Base-by-base conservation (phyloP, 768 basidiomycete species). In the Termitomyces sp. region DNA sequence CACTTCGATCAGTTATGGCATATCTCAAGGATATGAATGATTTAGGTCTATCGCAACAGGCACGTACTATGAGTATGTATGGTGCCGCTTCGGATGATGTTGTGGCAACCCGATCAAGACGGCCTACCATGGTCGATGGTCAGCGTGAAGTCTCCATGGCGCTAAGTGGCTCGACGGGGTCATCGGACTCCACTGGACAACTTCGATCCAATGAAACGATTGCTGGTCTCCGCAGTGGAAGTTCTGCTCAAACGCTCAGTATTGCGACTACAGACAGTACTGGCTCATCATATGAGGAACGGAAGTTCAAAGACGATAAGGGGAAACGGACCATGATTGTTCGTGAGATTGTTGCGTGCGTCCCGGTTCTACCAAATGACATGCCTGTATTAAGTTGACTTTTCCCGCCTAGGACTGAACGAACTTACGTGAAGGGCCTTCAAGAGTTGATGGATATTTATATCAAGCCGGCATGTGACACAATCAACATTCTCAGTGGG, bases 1-100 rank as follows among this genome's bases (percentile, higher is more conserved):
- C 93, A 34, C 78, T 99, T 54, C 84, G 91, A 57, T 90, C 91
- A 11, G 85, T 99, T 18, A 95, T 98, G 89, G 93, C 94, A 7
- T 99, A 98, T 72, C 81, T 99, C 20, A 86, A 87, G 66, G 97
- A 99, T 66, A 89, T 99, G 85, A 89, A 95, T 68, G 97, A 99
- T 68, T 78, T 99, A 33, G 87, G 87, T 18, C 72, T 86, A 63
- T 82, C 86, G 20, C 88, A 88, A 66, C 88, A 88, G 67, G 68
- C 75, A 16, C 77, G 79, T 58, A 71, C 80, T 12, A 61, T 84
- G 65, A 85, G 84, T 58, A 75, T 86, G 71, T 88, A 89, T 68
- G 83, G 84, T 15, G 68, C 76, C 22, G 67, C 76, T 2, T 68
- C 76, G 11, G 83, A 84, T 27, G 83, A 84, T 47, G 65, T 66